Evolutionary conservation across 257 asterid genomes (phyloP), one percentile per base, ranked within the genome.

Genomic region (Prunella vulgaris): DNA sequence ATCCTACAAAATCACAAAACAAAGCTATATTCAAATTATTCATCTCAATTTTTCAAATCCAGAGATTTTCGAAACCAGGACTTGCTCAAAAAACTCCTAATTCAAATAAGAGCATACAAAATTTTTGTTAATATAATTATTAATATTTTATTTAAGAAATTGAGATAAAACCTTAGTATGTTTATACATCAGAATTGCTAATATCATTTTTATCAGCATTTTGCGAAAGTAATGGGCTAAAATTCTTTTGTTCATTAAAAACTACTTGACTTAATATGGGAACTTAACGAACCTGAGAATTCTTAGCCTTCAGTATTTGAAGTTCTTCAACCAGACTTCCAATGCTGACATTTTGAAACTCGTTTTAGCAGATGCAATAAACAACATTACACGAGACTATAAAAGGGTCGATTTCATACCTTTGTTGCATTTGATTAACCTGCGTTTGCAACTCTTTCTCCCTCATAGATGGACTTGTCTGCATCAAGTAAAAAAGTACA

Each of bases 371-470:
- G 7, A 12, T 14, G 12, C 58, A 42, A 21, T 35, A 44, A 68
- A 14, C 3, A 51, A 33, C 37, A 53, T 44, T 57, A 42, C 48
- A 10, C 53, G 21, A 22, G 13, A n/a, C 15, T 24, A 14, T 53
- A 17, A 38, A 40, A 33, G 76, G 62, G 54, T 52, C 46, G 9
- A 38, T 42, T 44, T 27, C 64, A 27, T 78, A 89, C 96, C 94
- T 84, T 71, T 87, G 90, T 73, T 89, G 96, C 85, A 92, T 68
- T 72, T 87, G 96, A 75, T 81, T 83, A 82, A 82, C 81, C 78
- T 81, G 88, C 42, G 83, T 66, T 30, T 89, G 95, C 72, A 89
- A 78, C 69, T 92, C 94, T 72, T 79, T 84, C 81, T 92, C 96
- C 81, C 77, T 87, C 60, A 38, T 32, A 72, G 85, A n/a, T 46